Percentiles rank a stretch among this genome's conserved stretches.
Evolutionary conservation across 768 basidiomycete genomes (phyloP).

Genomic region (Cystofilobasidium capitatum): DNA sequence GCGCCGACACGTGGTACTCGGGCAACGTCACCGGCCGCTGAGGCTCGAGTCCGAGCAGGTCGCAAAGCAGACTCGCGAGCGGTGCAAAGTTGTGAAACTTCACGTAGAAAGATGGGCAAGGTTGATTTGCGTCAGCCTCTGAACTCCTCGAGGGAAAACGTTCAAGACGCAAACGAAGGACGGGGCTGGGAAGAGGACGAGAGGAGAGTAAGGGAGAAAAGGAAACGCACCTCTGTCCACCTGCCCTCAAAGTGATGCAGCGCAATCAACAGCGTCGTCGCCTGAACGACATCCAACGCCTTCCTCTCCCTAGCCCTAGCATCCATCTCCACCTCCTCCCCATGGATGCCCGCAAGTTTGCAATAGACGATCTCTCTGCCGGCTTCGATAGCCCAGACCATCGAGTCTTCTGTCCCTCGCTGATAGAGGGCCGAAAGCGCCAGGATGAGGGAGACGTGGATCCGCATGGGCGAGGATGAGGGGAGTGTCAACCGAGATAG

Average conservation of each 20-base stretch:
- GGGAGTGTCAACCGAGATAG: neutral
- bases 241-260: constrained; percentile 5
- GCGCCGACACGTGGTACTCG: constrained; percentile 12
- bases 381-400: constrained; percentile 6
- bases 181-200: neutral
- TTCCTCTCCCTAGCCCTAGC: constrained; percentile 4
- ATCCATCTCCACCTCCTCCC: constrained; percentile 2
- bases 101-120: neutral
- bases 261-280: neutral
- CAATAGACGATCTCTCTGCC: constrained; percentile 11
- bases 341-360: neutral
- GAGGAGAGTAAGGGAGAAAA: neutral
- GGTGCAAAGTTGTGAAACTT: constrained; percentile 25
- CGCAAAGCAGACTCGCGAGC: constrained; percentile 2
- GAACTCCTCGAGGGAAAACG: neutral
- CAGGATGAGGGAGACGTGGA: constrained; percentile 1
- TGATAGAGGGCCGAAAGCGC: constrained; percentile 9
- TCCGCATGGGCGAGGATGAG: constrained; percentile 9
- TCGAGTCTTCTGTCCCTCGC: neutral
- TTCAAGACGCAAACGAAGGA: neutral
- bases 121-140: neutral
- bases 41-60: constrained; percentile 24
- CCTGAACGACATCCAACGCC: constrained; percentile 16
- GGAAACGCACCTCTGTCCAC: neutral
- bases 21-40: neutral